These are phyloP conservation scores for Arxiozyma bovina DNA, from an alignment of 1,139 yeast genomes.

Conservation along the genomic window DNA sequence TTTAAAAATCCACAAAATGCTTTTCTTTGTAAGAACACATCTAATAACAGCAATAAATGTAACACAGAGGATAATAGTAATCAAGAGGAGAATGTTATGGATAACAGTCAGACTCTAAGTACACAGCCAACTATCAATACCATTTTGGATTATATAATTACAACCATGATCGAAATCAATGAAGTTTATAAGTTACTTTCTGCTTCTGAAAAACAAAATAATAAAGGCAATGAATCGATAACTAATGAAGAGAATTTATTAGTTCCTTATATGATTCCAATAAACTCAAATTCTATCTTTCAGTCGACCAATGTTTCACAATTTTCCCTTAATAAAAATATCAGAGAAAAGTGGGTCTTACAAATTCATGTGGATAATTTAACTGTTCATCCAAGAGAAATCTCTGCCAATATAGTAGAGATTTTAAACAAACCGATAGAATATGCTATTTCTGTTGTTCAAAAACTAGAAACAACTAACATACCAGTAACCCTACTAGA, in stretches of 20 bases:
- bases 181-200: background rate
- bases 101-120: slow-evolving; percentile 6
- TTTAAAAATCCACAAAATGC: slow-evolving; percentile 18
- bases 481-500: slow-evolving; percentile 19
- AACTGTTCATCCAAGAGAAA: slow-evolving; percentile 21
- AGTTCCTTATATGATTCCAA: background rate
- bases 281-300: background rate
- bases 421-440: slow-evolving; percentile 23
- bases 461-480: slow-evolving; percentile 13
- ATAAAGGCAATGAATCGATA: background rate
- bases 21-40: slow-evolving; percentile 41
- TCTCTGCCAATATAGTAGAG: slow-evolving; percentile 19
- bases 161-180: slow-evolving; percentile 39
- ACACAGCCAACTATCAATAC: slow-evolving; percentile 40
- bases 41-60: slow-evolving; percentile 34
- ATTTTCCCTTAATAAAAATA: slow-evolving; percentile 11
- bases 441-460: slow-evolving; percentile 21
- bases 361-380: slow-evolving; percentile 25
- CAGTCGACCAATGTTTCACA: slow-evolving; percentile 2
- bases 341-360: slow-evolving; percentile 17
- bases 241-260: background rate
- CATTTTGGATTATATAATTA: slow-evolving; percentile 66
- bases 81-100: background rate
- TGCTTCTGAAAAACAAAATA: slow-evolving; percentile 9
- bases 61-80: background rate